A percentile compares a stretch with the other conserved stretches of the same genome.
Evolutionary conservation across 2,329 filamentous ascomycete genomes (phyloP).

Genomic region (Alternaria novae-zelandiae): DNA sequence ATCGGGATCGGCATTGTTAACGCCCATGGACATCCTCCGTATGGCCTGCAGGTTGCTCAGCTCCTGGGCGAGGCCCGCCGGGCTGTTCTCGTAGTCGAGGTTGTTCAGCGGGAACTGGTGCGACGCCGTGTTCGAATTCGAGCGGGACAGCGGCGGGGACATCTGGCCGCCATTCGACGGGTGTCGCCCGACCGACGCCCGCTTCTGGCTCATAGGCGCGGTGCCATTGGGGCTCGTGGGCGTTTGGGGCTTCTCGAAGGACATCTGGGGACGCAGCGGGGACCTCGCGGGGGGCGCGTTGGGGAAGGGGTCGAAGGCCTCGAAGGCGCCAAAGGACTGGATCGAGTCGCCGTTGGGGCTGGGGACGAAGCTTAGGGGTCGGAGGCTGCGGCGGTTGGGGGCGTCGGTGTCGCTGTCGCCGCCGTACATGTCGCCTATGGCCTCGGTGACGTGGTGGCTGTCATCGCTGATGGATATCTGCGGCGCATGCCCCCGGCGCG

Average conservation of each 20-base stretch:
- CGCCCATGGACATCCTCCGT: slow-evolving; percentile 93
- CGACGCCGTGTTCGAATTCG: slow-evolving; percentile 54
- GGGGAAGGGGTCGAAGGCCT: slow-evolving; percentile 43
- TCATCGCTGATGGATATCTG: slow-evolving; percentile 81
- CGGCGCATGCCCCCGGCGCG: slow-evolving; percentile 63
- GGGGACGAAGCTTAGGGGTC: slow-evolving; percentile 77
- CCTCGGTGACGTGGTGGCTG: slow-evolving; percentile 91
- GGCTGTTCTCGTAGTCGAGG: slow-evolving; percentile 87
- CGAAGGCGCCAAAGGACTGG: slow-evolving; percentile 37
- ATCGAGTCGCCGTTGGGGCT: slow-evolving; percentile 60
- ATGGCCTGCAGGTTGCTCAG: slow-evolving; percentile 90
- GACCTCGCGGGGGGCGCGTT: slow-evolving; percentile 50
- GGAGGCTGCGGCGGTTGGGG: slow-evolving; percentile 60
- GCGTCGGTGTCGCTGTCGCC: slow-evolving; percentile 70
- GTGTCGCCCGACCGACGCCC: slow-evolving; percentile 17
- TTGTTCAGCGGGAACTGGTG: slow-evolving; percentile 77
- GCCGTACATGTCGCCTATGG: slow-evolving; percentile 89
- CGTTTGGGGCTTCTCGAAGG: slow-evolving; percentile 13
- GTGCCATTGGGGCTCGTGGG: slow-evolving; percentile 28
- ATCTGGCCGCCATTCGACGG: slow-evolving; percentile 29
- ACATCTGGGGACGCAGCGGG: slow-evolving; percentile 48
- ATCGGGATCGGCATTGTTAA: slow-evolving; percentile 73
- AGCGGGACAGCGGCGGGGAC: slow-evolving; percentile 50
- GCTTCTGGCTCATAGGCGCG: slow-evolving; percentile 13
- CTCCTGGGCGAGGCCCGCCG: slow-evolving; percentile 88